Conservation (phyloP, 2,329 filamentous ascomycete genomes). For the Pseudopithomyces chartarum region DNA sequence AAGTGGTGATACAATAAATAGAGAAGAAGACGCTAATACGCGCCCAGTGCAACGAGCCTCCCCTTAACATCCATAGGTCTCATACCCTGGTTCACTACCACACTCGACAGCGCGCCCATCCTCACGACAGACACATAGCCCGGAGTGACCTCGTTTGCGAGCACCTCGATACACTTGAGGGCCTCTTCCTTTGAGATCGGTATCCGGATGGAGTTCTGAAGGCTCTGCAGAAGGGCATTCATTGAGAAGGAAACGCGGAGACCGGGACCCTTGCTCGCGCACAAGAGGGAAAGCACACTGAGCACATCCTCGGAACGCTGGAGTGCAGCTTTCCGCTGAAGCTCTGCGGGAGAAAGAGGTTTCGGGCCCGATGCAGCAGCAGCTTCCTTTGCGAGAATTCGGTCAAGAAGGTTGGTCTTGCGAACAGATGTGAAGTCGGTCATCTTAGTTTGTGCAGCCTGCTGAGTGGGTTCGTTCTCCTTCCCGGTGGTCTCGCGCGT, state of each 20-base stretch:
- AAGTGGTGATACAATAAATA: neutral
- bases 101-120: slow-evolving; percentile 48
- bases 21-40: neutral
- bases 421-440: slow-evolving; percentile 47
- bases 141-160: slow-evolving; percentile 51
- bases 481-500: slow-evolving; percentile 33
- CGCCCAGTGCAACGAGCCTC: slow-evolving; percentile 38
- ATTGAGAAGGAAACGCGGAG: slow-evolving; percentile 52
- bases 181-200: slow-evolving; percentile 53
- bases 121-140: slow-evolving; percentile 49
- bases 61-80: slow-evolving; percentile 40
- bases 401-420: slow-evolving; percentile 54
- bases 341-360: slow-evolving; percentile 48
- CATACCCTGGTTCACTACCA: slow-evolving; percentile 48
- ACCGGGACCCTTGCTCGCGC: slow-evolving; percentile 37
- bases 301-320: slow-evolving; percentile 54
- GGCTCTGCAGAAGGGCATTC: slow-evolving; percentile 46
- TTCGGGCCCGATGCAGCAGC: slow-evolving; percentile 43
- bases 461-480: slow-evolving; percentile 32
- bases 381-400: slow-evolving; percentile 57
- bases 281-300: slow-evolving; percentile 49
- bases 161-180: slow-evolving; percentile 48
- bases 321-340: slow-evolving; percentile 53
- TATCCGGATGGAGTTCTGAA: slow-evolving; percentile 53
- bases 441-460: slow-evolving; percentile 39